Conservation (phyloP, 2,329 filamentous ascomycete species). For the Cladosporium velox region DNA sequence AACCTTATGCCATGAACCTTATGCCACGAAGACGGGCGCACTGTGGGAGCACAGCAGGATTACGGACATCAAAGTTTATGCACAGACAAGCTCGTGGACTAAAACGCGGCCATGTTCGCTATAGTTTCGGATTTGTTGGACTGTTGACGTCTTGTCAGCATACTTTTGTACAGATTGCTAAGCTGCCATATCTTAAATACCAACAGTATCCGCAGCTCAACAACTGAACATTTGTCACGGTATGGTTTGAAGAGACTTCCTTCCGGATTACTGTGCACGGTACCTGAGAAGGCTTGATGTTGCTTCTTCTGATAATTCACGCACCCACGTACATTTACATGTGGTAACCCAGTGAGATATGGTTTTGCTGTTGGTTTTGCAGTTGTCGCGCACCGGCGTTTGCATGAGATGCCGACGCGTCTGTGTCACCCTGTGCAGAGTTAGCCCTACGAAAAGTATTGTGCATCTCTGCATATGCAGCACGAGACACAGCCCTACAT, state of each 20-base stretch:
- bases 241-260: not conserved
- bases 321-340: not conserved
- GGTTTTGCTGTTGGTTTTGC: not conserved
- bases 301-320: not conserved
- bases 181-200: not conserved
- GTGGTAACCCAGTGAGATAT: not conserved
- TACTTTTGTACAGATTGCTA: not conserved
- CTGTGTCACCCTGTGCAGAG: not conserved
- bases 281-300: not conserved
- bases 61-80: not conserved
- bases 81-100: not conserved
- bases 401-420: not conserved
- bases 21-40: constrained; percentile 1
- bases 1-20: not conserved
- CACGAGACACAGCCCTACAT: not conserved
- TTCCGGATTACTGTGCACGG: not conserved
- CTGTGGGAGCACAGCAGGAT: not conserved
- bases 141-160: not conserved
- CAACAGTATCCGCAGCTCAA: not conserved
- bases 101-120: not conserved
- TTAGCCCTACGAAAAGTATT: not conserved
- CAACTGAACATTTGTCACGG: not conserved
- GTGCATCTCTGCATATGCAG: not conserved
- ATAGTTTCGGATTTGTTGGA: not conserved
- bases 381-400: not conserved